Percentiles rank a stretch among this genome's conserved stretches.
These are phyloP conservation scores for Calophaca sinica DNA, from an alignment of 306 rosid species.

Conservation along the genomic window DNA sequence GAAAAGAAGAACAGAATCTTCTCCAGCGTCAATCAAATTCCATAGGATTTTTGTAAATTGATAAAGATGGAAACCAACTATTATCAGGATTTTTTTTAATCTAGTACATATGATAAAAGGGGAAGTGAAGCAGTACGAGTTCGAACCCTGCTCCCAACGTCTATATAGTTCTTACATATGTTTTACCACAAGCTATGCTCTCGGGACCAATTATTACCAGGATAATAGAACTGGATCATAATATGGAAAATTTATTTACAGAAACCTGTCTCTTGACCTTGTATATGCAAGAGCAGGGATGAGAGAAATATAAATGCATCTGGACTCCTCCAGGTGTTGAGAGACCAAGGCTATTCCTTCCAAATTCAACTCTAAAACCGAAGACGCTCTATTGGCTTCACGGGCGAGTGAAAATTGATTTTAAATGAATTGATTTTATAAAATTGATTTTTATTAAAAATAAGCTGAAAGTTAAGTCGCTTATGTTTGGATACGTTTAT, in stretches of 20 bases:
- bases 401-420: too few species aligned
- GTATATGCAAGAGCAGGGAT: neutral
- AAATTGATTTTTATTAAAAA: too few species aligned
- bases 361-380: neutral
- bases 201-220: neutral
- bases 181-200: too few species aligned
- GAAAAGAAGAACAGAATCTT: constrained; percentile 10
- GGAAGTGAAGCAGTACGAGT: too few species aligned
- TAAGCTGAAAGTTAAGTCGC: too few species aligned
- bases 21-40: constrained; percentile 9
- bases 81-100: too few species aligned
- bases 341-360: neutral
- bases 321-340: neutral
- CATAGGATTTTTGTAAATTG: constrained; percentile 6
- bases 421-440: too few species aligned
- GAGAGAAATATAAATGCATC: neutral
- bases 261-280: constrained; percentile 11
- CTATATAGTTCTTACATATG: neutral
- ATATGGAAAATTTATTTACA: constrained; percentile 15
- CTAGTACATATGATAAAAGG: too few species aligned
- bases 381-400: too few species aligned
- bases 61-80: neutral
- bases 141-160: too few species aligned
- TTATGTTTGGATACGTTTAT: too few species aligned
- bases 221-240: neutral